Percentiles rank a stretch among this genome's conserved stretches.
Conservation (phyloP, 192 early-diverging fungal genomes). For the Rhizoclosmatium sp. region DNA sequence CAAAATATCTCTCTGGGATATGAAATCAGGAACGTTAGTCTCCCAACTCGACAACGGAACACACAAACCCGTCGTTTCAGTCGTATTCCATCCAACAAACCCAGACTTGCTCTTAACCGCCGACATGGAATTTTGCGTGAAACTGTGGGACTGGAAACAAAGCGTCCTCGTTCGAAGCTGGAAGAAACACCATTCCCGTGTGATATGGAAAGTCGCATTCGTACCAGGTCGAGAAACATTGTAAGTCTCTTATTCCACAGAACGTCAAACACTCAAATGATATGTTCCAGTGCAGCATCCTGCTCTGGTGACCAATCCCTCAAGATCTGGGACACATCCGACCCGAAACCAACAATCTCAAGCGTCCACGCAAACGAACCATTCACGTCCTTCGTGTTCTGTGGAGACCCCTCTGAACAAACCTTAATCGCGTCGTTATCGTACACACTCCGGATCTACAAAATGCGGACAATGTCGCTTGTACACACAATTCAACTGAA, state of each 20-base stretch:
- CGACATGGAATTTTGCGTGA: slow-evolving; percentile 69
- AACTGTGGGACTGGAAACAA: slow-evolving; percentile 63
- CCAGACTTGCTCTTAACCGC: slow-evolving; percentile 49
- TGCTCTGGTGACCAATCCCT: slow-evolving; percentile 65
- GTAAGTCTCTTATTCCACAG: slow-evolving; percentile 37
- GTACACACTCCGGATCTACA: slow-evolving; percentile 60
- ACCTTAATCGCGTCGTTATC: slow-evolving; percentile 57
- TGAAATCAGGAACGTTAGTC: slow-evolving; percentile 45
- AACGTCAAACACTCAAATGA: too few species aligned
- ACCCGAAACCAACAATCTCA: slow-evolving; percentile 9
- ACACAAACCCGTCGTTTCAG: slow-evolving; percentile 51
- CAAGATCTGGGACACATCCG: slow-evolving; percentile 57
- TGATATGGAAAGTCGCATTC: slow-evolving; percentile 53
- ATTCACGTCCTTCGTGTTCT: slow-evolving; percentile 64
- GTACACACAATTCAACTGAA: slow-evolving; percentile 53
- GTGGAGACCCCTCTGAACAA: slow-evolving; percentile 44
- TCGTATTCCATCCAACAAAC: slow-evolving; percentile 54
- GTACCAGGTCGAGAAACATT: slow-evolving; percentile 49
- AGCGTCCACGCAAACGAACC: slow-evolving; percentile 67
- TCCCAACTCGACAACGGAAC: slow-evolving; percentile 59
- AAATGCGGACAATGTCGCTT: slow-evolving; percentile 54
- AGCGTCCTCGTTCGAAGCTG: slow-evolving; percentile 45
- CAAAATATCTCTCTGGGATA: slow-evolving; percentile 61
- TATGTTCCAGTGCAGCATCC: slow-evolving; percentile 45
- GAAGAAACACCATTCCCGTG: slow-evolving; percentile 61